Percentiles rank a stretch among this genome's conserved stretches.
These are phyloP conservation scores for Sporisorium iseilematis-ciliati DNA, from an alignment of 1,284 basidiomycete genomes.

Conservation along the genomic window DNA sequence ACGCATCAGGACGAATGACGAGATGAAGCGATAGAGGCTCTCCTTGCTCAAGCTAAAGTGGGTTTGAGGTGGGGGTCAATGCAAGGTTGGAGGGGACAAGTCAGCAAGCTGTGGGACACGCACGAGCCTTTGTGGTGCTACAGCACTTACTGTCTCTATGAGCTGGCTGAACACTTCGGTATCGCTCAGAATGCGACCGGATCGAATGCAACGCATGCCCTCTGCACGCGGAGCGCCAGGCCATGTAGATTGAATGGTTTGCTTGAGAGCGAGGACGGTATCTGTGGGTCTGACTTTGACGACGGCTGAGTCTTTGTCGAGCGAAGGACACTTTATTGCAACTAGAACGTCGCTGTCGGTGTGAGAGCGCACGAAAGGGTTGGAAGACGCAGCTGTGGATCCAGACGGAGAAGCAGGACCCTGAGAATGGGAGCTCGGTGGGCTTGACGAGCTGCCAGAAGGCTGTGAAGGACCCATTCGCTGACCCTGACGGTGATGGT, in stretches of 20 bases:
- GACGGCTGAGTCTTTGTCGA: conserved; percentile 39
- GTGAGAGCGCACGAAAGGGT: conserved; percentile 32
- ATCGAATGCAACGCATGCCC: conserved; percentile 62
- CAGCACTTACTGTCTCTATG: conserved; percentile 24
- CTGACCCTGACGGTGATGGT: conserved; percentile 24
- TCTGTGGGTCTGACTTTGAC: conserved; percentile 25
- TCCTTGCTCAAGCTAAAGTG: conserved; percentile 27
- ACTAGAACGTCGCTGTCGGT: conserved; percentile 18
- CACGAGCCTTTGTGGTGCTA: neutral
- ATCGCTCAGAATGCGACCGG: conserved; percentile 56
- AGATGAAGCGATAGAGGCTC: conserved; percentile 59
- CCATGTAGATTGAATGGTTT: conserved; percentile 48
- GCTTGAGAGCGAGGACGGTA: conserved; percentile 48
- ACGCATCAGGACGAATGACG: conserved; percentile 64
- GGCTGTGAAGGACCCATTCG: conserved; percentile 14
- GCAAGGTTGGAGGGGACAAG: neutral
- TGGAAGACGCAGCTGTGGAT: conserved; percentile 33
- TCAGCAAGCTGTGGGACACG: conserved; percentile 1
- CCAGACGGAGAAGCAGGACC: conserved; percentile 27
- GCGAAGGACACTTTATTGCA: conserved; percentile 53
- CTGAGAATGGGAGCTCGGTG: conserved; percentile 23
- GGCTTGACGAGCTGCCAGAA: conserved; percentile 22
- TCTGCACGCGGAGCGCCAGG: conserved; percentile 44
- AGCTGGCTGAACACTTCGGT: conserved; percentile 36
- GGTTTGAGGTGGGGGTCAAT: neutral